Base-by-base conservation (phyloP, 2,329 filamentous ascomycete genomes). In the Parastagonospora avenae region DNA sequence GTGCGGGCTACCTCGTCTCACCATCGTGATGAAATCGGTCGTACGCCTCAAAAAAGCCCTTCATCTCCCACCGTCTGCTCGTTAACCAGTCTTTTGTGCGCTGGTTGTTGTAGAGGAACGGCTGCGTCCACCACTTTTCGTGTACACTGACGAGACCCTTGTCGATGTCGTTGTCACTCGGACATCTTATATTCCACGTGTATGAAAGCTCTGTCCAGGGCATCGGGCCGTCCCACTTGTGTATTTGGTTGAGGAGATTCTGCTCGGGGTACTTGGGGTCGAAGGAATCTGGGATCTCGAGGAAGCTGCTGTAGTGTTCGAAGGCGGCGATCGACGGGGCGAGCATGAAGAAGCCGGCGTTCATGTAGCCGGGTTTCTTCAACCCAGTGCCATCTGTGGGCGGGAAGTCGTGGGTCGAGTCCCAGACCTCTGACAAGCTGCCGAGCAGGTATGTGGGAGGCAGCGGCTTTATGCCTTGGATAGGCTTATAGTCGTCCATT, bases 111-210 rank as follows among this genome's bases (percentile, higher is more conserved):
- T 57, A 55, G 8, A 62, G 54, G 24, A 58, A 66, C 1, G 66
- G 70, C 33, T 63, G 54, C 8, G 47, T 52, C 74, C 74, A 76
- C 68, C 70, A 76, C 58, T 76, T 77, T 53, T 71, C 72, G 38
- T 77, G 74, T 41, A 76, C 55, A 45, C 64, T 72, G 31, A 61
- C 61, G 8, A 75, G 59, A 0, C 74, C 74, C 28, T 69, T 64
- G 9, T 70, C 58, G 28, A 76, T 50, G 46, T 77, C 74, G 24
- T 63, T 62, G 42, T 71, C 63, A 11, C 59, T 74, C 0, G 70
- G 67, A 37, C 67, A 72, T 39, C 73, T 66, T 9, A 74, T 67
- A 44, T 76, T 76, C 73, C 72, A 77, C 8, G 62, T 68, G 12
- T 68, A 67, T 15, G 57, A 53, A 6, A 77, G 46, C 46, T 68